Base-by-base conservation (phyloP, 768 basidiomycete species). In the Omphalotus guepiniiformis region DNA sequence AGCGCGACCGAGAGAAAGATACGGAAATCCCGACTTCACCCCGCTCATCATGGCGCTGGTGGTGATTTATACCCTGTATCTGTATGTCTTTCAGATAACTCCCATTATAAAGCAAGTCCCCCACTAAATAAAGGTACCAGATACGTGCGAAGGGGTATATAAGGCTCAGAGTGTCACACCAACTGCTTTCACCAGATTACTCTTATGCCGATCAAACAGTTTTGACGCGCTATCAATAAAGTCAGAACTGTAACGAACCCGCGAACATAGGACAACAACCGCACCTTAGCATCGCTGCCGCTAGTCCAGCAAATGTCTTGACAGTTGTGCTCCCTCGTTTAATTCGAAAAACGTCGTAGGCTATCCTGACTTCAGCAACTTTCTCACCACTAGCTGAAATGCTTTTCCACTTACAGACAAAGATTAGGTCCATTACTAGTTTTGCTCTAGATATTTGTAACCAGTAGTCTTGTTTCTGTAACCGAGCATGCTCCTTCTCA, bases 401-500 rank as follows among this genome's bases (percentile, higher is more conserved):
- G 15, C 25, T 54, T 48, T 25, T 69, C 70, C 56, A 3, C 1
- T 27, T 3, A 93, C 89, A 90, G 60, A 91, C 90, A 66, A 92
- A 93, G 57, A 90, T 79, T 51, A 93, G 67, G 63, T 93, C 90
- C 88, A 91, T 88, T 35, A 76, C 57, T 50, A 93, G 68, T 69
- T 93, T 93, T 47, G 73, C 69, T 49, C 84, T 69, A 21, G 83
- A 75, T 41, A 87, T 63, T 55, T 79, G 79, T 39, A 92, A 67
- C 89, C 89, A 92, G 57, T 84, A 82, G 55, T 79, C 80, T 64
- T 89, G 83, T 53, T 76, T 74, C 60, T 78, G 76, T 28, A 93
- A 74, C 35, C 85, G 69, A 41, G 67, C 60, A 38, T 90, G 70
- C 62, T 91, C 88, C 63, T 75, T 82, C 55, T 85, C 80, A 58